A percentile compares a stretch with the other conserved stretches of the same genome.
phyloP scores from a whole-genome alignment of 257 asterid genomes.

The Solanum peruvianum region DNA sequence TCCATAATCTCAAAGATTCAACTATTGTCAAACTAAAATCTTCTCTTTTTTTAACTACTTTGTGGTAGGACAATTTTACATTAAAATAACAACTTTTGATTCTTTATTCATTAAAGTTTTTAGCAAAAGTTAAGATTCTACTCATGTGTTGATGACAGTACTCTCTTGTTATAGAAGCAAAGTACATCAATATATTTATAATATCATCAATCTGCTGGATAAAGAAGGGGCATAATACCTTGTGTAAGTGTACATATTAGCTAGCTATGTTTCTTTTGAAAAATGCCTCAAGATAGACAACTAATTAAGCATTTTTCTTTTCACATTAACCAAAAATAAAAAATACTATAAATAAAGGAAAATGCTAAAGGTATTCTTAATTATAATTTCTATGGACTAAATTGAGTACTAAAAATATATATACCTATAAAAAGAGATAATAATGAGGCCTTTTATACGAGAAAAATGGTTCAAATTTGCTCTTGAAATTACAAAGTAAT shows the following conservation, averaged over 20 bases:
- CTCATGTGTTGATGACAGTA: not conserved
- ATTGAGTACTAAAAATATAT: not conserved
- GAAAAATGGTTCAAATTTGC: not conserved
- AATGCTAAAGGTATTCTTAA: not conserved
- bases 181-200: not conserved
- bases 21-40: not conserved
- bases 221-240: not conserved
- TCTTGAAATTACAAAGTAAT: not conserved
- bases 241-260: not conserved
- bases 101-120: not conserved
- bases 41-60: not conserved
- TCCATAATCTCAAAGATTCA: not conserved
- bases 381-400: not conserved
- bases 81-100: not conserved
- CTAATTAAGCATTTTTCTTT: not conserved
- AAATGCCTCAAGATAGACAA: not conserved
- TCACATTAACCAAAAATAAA: not conserved
- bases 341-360: not conserved
- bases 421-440: no score
- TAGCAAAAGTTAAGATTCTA: not conserved
- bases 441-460: not conserved
- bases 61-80: not conserved
- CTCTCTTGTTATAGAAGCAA: not conserved
- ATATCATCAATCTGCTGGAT: not conserved
- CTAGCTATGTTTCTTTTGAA: not conserved